phyloP scores from a whole-genome alignment of 352 stramenopile genomes.

The Phytopythium sindhum region DNA sequence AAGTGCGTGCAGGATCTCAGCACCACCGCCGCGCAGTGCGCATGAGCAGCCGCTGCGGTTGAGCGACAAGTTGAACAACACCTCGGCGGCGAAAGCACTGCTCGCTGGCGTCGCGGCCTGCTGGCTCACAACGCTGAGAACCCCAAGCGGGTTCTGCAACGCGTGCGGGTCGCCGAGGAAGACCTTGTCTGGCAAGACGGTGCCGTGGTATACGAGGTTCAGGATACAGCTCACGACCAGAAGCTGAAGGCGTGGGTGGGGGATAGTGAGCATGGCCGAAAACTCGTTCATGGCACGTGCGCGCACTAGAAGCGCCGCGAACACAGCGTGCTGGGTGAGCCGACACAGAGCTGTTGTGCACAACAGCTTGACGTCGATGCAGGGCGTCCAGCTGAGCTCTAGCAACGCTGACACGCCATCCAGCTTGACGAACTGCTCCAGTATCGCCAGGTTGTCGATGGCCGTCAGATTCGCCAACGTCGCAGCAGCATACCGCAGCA shows the following conservation, averaged over 20 bases:
- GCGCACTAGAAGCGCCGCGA: slow-evolving; percentile 37
- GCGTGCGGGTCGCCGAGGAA: slow-evolving; percentile 72
- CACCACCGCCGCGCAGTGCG: slow-evolving; percentile 50
- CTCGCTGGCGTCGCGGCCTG: slow-evolving; percentile 27
- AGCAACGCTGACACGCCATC: slow-evolving; percentile 61
- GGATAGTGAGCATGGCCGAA: slow-evolving; percentile 60
- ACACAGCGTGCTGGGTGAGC: slow-evolving; percentile 31
- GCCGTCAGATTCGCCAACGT: slow-evolving; percentile 62
- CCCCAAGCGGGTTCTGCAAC: slow-evolving; percentile 57
- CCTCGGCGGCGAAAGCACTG: slow-evolving; percentile 58
- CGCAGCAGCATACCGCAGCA: slow-evolving; percentile 60
- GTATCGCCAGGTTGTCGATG: neutral
- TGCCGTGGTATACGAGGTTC: slow-evolving; percentile 67
- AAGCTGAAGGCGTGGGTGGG: slow-evolving; percentile 50
- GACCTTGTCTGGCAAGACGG: slow-evolving; percentile 63
- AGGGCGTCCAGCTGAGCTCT: slow-evolving; percentile 66
- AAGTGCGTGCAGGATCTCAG: slow-evolving; percentile 53
- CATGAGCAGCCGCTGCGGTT: slow-evolving; percentile 50
- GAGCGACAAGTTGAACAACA: slow-evolving; percentile 71
- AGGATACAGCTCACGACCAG: slow-evolving; percentile 60
- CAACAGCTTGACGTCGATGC: slow-evolving; percentile 63
- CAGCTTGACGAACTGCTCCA: slow-evolving; percentile 51
- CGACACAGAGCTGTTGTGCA: slow-evolving; percentile 65
- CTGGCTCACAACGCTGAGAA: slow-evolving; percentile 65
- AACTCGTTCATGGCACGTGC: slow-evolving; percentile 56